Evolutionary conservation across 257 asterid species (phyloP), one percentile per base, ranked within the genome.

Genomic region (Solanum dulcamara): DNA sequence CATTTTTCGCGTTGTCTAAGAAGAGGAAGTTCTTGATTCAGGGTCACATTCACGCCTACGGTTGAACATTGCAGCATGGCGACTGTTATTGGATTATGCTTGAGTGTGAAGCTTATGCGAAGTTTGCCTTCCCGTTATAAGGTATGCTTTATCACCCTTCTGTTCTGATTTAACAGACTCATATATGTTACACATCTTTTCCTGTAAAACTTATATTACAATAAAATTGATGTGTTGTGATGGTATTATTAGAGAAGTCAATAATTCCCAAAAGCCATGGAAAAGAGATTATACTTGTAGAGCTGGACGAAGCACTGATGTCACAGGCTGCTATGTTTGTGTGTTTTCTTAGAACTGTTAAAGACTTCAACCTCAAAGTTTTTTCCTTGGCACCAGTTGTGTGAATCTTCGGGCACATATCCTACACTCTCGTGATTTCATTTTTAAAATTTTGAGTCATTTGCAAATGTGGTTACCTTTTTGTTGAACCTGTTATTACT

Each of bases 11-110:
- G 18, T 77, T 88, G 81, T 85, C 64, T 60, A 28, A 77, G 30
- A 75, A 60, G 70, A 2, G 82, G 30, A 38, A 30, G 44, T 84
- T 64, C 11, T 84, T 24, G 51, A 79, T 86, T 86, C 92, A 94
- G 98, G 94, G 93, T 96, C 81, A 94, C 98, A 82, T 96, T 96
- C 88, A 96, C 95, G 68, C 99, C 98, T 22, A 96, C 99, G 0
- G 99, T 96, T 33, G 98, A 96, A 87, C 97, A 96, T 88, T 96
- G 99, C 90, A 95, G 97, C 89, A 89, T 96, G 98, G 98, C 94
- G 18, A 91, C 98, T 71, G 92, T 92, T 51, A 96, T 96, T 83
- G 99, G 98, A 81, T 88, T 96, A 81, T 96, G 97, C 92, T 91
- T 95, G 92, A 95, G 97, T 42, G 99, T 96, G 88, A 96, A 96